phyloP scores from a whole-genome alignment of 371 early-diverging fungal genomes.

The Apophysomyces variabilis region DNA sequence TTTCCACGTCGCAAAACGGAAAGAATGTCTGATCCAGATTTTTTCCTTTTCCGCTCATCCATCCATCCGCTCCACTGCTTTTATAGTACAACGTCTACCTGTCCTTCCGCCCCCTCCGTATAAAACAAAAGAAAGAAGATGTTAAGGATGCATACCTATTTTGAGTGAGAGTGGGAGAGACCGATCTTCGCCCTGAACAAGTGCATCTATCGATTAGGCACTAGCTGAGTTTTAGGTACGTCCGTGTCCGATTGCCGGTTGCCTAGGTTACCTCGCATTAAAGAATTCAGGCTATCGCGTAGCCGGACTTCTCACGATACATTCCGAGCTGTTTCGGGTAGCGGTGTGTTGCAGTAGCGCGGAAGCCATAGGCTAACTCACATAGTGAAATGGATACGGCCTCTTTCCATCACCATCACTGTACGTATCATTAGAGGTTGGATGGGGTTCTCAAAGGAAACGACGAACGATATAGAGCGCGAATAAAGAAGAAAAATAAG shows the following conservation, averaged over 20 bases:
- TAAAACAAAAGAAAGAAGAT: neutral
- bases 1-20: no score
- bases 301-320: neutral
- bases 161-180: neutral
- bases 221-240: neutral
- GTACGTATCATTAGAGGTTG: neutral
- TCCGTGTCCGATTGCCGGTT: neutral
- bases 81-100: neutral
- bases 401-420: conserved; percentile 5
- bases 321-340: neutral
- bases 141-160: neutral
- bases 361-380: neutral
- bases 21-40: no score
- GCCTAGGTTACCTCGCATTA: neutral
- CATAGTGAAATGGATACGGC: neutral
- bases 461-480: neutral
- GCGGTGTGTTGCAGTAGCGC: neutral
- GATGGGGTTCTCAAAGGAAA: neutral
- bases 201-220: no score
- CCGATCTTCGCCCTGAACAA: neutral
- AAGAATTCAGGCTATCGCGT: neutral
- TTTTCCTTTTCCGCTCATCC: neutral
- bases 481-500: neutral
- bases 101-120: neutral
- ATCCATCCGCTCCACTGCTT: conserved; percentile 3